phyloP scores from a whole-genome alignment of 495 filamentous ascomycete species.

The Jackrogersella multiformis region DNA sequence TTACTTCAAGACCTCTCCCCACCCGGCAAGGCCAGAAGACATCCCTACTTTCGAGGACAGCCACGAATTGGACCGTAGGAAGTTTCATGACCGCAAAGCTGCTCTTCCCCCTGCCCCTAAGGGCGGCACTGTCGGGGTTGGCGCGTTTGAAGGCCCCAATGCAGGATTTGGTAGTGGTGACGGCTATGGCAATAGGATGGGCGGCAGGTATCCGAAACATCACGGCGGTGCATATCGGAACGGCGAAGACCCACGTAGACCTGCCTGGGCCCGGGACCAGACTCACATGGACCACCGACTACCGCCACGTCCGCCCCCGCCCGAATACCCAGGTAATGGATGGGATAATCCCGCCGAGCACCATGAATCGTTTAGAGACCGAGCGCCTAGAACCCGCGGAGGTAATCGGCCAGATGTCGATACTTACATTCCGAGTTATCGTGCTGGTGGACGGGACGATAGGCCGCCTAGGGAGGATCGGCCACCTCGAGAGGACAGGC shows the following conservation, averaged over 20 bases:
- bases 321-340: slow-evolving; percentile 49
- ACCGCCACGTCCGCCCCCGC: slow-evolving; percentile 57
- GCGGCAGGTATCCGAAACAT: slow-evolving; percentile 51
- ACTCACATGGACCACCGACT: slow-evolving; percentile 56
- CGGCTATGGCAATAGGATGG: slow-evolving; percentile 57
- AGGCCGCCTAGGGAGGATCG: slow-evolving; percentile 45
- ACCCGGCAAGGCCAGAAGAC: slow-evolving; percentile 82
- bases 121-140: slow-evolving; percentile 84
- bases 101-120: slow-evolving; percentile 88
- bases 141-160: slow-evolving; percentile 66
- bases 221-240: slow-evolving; percentile 47
- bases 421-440: slow-evolving; percentile 69
- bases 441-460: slow-evolving; percentile 46
- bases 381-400: slow-evolving; percentile 47
- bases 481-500: background rate
- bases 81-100: slow-evolving; percentile 80
- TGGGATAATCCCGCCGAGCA: slow-evolving; percentile 51
- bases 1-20: slow-evolving; percentile 82
- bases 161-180: slow-evolving; percentile 56
- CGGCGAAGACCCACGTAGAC: slow-evolving; percentile 54
- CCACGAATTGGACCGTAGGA: slow-evolving; percentile 92
- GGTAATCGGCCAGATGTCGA: slow-evolving; percentile 59
- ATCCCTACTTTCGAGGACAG: slow-evolving; percentile 91
- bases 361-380: slow-evolving; percentile 49
- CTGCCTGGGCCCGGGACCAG: slow-evolving; percentile 52